Evolutionary conservation across 2,329 filamentous ascomycete genomes (phyloP).

Genomic region (Mycogone perniciosa): DNA sequence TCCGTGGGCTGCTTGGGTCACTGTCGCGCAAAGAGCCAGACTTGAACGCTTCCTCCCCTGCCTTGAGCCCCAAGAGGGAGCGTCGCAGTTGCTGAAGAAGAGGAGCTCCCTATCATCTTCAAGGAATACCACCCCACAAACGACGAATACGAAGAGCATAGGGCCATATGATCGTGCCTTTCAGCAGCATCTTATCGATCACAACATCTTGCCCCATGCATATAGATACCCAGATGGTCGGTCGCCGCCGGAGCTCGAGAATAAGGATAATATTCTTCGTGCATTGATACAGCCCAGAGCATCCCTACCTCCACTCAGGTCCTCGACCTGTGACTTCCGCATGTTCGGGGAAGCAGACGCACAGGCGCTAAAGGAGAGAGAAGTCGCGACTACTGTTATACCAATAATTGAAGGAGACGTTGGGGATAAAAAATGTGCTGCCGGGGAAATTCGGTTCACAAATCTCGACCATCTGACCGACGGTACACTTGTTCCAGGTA

Average conservation of each 20-base stretch:
- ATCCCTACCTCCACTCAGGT: constrained; percentile 32
- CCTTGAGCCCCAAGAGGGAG: neutral
- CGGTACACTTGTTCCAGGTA: constrained; percentile 22
- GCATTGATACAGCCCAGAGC: constrained; percentile 10
- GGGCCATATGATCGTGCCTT: constrained; percentile 18
- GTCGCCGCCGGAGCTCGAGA: constrained; percentile 14
- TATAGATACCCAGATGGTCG: constrained; percentile 16
- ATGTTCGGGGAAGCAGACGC: constrained; percentile 24
- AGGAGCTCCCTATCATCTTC: constrained; percentile 8
- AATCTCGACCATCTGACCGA: constrained; percentile 33
- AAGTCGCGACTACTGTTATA: constrained; percentile 26
- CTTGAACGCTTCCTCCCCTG: neutral
- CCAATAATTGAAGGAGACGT: constrained; percentile 25
- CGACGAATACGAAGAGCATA: constrained; percentile 13
- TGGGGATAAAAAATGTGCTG: constrained; percentile 19
- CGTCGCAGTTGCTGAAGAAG: neutral
- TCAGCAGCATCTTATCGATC: constrained; percentile 16
- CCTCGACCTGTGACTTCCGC: constrained; percentile 25
- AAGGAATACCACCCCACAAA: constrained; percentile 7
- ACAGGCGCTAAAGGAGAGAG: constrained; percentile 29
- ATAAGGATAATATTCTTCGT: constrained; percentile 16
- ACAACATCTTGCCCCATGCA: constrained; percentile 12
- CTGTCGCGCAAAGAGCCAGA: neutral
- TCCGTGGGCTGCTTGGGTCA: neutral
- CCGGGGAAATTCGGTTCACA: constrained; percentile 24